Evolutionary conservation across 2,329 filamentous ascomycete genomes (phyloP), one percentile per base, ranked within the genome.

Genomic region (Trichoderma sp.): DNA sequence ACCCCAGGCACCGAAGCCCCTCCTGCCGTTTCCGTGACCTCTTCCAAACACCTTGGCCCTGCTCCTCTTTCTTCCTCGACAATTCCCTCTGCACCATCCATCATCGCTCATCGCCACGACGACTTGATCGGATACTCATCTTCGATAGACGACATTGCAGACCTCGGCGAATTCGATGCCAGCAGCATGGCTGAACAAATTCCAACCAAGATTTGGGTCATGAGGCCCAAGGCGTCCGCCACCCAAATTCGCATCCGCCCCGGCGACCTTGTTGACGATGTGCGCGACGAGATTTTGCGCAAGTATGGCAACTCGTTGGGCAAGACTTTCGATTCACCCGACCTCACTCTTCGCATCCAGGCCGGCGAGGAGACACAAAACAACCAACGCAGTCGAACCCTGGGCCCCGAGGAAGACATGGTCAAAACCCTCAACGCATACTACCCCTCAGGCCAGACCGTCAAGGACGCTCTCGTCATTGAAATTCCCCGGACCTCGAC

Each of bases 231-330:
- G 75, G 93, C 91, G 72, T 98, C 95, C 71, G 90, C 95, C 51
- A 99, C 96, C 15, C 86, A 96, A 77, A 92, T 99, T 70, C 90
- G 92, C 73, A 92, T 97, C 77, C 87, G 90, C 76, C 93, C 97
- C 78, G 94, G 97, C 77, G 94, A 97, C 79, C 84, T 98, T 76
- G 95, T 98, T 71, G 96, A 99, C 81, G 95, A 98, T 82, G 91
- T 97, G 73, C 92, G 95, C 76, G 96, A 98, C 76, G 90, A 94
- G 86, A 96, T 98, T 71, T 84, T 98, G 76, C 90, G 90, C 78
- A 98, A 98, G 84, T 99, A 98, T 81, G 90, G 91, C 76, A 98
- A 99, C 82, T 97, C 94, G 15, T 86, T 99, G 30, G 95, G 95
- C 65, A 91, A 91, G 76, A 92, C 88, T 67, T 98, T 95, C 81